Base-by-base conservation (phyloP, 176 grass and related monocot genomes). In the Pontederia paniculata region DNA sequence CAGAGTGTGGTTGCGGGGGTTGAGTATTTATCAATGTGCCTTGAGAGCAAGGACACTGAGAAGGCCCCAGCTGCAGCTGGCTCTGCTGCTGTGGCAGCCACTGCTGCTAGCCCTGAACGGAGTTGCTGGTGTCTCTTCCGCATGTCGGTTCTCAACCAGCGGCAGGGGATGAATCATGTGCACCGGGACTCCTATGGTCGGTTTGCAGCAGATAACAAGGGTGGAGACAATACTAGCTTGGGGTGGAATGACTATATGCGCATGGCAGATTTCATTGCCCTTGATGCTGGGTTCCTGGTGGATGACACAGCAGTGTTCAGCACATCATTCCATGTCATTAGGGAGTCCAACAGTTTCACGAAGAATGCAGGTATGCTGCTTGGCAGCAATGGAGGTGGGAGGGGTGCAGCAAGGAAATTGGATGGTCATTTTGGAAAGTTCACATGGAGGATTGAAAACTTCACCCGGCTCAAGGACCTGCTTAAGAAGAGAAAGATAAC, bases 81-180 rank as follows among this genome's bases (percentile, higher is more conserved):
- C 63, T 62, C 67, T 47, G 21, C 31, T 9, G 43, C 43, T 10
- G 59, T 52, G 25, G 23, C 67, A 3, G 49, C 63, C 41, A 75
- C 65, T 45, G 76, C 50, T 9, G 69, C 77, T 0, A 56, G 71
- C 55, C 70, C 74, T 1, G 86, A 97, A 74, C 93, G 80, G 17
- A 85, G 93, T 11, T 95, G 81, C 74, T 97, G 93, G 93, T 87
- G 86, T 57, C 74, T 97, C 69, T 97, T 97, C 61, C 79, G 93
- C 28, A 75, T 97, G 74, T 87, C 93, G 0, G 71, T 87, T 42
- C 77, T 97, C 73, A 84, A 73, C 73, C 93, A 97, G 52, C 79
- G 55, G 54, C 53, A 79, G 45, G 80, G 82, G 70, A 77, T 80
- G 52, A 74, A 67, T 57, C 86, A 97, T 46, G 70, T 90, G 47